These are phyloP conservation scores for Raphidocelis subcapitata DNA, from an alignment of 139 green algal genomes.

Conservation along the genomic window DNA sequence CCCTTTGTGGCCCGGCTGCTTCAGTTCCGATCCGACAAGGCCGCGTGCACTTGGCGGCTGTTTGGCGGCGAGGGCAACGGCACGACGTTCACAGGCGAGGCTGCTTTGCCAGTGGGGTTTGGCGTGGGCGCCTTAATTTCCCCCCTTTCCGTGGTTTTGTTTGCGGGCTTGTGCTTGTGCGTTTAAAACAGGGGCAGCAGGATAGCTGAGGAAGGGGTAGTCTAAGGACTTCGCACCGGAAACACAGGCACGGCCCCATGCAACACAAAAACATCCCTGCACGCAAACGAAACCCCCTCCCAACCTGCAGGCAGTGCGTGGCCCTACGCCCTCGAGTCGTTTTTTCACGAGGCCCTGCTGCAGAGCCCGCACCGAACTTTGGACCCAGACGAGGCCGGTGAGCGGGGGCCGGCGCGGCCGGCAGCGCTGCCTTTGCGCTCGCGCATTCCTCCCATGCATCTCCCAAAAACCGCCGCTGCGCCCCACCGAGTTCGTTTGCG, in stretches of 20 bases:
- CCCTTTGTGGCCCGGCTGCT: conserved; percentile 43
- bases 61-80: not conserved
- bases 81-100: not conserved
- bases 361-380: conserved; percentile 55
- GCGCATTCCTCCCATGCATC: too few species aligned
- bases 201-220: too few species aligned
- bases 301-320: conserved; percentile 7
- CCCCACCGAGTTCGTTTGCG: too few species aligned
- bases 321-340: conserved; percentile 42
- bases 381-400: conserved; percentile 49
- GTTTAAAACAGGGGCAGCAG: too few species aligned
- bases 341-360: conserved; percentile 54
- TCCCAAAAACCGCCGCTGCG: too few species aligned
- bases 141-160: too few species aligned
- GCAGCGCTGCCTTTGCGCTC: too few species aligned
- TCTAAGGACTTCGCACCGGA: not conserved
- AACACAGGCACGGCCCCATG: not conserved
- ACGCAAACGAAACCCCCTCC: conserved; percentile 30
- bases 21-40: conserved; percentile 49
- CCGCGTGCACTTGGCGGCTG: not conserved
- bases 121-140: not conserved
- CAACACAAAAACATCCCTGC: conserved; percentile 5
- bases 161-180: too few species aligned
- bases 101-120: not conserved
- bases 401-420: conserved; percentile 2